A percentile compares a stretch with the other conserved stretches of the same genome.
Conservation (phyloP, 1,284 basidiomycete species). For the Moniliophthora roreri region DNA sequence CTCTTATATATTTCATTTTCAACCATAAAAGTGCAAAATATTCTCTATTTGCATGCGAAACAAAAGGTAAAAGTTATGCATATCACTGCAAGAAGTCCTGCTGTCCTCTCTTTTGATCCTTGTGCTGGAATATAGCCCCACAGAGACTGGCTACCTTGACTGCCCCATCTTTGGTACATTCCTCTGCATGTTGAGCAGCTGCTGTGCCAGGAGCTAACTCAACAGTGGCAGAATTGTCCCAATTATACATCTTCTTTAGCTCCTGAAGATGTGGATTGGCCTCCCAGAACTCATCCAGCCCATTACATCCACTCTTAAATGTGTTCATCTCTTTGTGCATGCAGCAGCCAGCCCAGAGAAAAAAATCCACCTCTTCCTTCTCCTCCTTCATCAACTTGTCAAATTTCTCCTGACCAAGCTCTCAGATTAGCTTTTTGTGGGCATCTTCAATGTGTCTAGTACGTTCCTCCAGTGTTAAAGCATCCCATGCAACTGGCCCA, state of each 20-base stretch:
- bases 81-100: slow-evolving; percentile 15
- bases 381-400: slow-evolving; percentile 15
- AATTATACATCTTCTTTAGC: slow-evolving; percentile 14
- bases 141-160: slow-evolving; percentile 28
- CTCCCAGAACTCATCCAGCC: slow-evolving; percentile 16
- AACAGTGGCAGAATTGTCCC: slow-evolving; percentile 17
- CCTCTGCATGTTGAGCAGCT: slow-evolving; percentile 22
- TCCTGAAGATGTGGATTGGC: background rate
- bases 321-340: slow-evolving; percentile 33
- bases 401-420: slow-evolving; percentile 14
- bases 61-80: no score
- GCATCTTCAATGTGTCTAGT: background rate
- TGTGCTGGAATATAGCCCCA: slow-evolving; percentile 32
- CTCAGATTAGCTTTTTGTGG: background rate
- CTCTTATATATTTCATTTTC: no score
- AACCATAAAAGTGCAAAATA: no score
- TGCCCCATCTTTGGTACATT: slow-evolving; percentile 25
- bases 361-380: slow-evolving; percentile 15
- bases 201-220: slow-evolving; percentile 7
- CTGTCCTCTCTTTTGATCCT: slow-evolving; percentile 28
- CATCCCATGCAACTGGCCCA: slow-evolving; percentile 1
- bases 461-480: background rate
- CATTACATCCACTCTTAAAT: slow-evolving; percentile 24
- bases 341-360: slow-evolving; percentile 26
- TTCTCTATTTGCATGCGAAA: no score